A percentile compares a stretch with the other conserved stretches of the same genome.
These are phyloP conservation scores for Diaporthe sp. DNA, from an alignment of 2,329 filamentous ascomycete genomes.

Conservation along the genomic window DNA sequence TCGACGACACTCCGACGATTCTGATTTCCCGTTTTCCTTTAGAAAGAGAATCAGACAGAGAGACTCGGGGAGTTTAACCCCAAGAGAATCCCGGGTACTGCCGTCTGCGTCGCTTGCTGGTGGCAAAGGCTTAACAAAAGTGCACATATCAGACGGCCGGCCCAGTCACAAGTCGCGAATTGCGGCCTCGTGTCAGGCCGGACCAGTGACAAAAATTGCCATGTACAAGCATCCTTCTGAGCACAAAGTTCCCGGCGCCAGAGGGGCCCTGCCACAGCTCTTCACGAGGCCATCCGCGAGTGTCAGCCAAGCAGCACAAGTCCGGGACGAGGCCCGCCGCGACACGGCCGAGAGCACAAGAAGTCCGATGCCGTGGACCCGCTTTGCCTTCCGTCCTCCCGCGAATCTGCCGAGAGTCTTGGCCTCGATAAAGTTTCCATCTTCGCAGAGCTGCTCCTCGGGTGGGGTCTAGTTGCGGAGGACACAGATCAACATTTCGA, in stretches of 20 bases:
- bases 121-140: not conserved
- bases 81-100: not conserved
- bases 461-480: not conserved
- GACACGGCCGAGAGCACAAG: conserved; percentile 7
- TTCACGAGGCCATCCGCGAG: not conserved
- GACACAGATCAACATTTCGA: not conserved
- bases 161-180: not conserved
- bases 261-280: not conserved
- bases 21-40: too few species aligned
- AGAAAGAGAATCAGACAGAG: not conserved
- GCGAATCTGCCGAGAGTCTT: conserved; percentile 7
- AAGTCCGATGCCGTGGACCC: conserved; percentile 1
- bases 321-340: not conserved
- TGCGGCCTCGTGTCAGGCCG: not conserved
- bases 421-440: not conserved
- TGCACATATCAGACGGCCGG: not conserved
- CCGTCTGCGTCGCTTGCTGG: not conserved
- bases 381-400: not conserved
- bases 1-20: too few species aligned
- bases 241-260: not conserved
- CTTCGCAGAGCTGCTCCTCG: conserved; percentile 1
- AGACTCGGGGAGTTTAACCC: not conserved
- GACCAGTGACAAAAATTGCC: not conserved
- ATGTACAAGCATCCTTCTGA: not conserved
- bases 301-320: not conserved